Evolutionary conservation across 148 eudicot species (phyloP), one percentile per base, ranked within the genome.

Genomic region (Cornus kousa): DNA sequence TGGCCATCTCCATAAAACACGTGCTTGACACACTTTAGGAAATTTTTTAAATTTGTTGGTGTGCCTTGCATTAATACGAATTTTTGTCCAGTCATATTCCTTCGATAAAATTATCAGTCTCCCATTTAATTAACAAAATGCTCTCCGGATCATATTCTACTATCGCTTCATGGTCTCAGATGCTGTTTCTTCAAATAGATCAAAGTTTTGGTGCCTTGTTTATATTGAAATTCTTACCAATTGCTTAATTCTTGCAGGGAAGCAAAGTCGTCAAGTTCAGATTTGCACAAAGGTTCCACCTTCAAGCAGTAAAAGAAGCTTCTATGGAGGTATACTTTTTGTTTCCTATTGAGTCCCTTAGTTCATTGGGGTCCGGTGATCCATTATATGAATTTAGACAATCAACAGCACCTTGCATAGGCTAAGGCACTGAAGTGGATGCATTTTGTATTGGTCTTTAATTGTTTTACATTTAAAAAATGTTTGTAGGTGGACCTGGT

Each of bases 231-330:
- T 20, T 16, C 23, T 60, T 60, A 19, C 22, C 66, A 17, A 19
- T 55, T 69, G 4, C 67, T 72, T 39, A 46, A 64, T 43, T 14
- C 66, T 65, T 82, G 77, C 39, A 96, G 99, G 80, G 69, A 93
- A 86, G 80, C 91, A 90, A 86, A 94, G 94, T 79, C 87, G 94
- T 82, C 94, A 91, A 85, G 88, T 96, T 82, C 89, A 78, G 83
- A 50, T 92, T 22, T 87, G 91, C 82, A 76, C 89, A 3, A 94
- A 93, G 82, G 92, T 84, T 79, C 99, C 99, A 39, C 97, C 99
- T 82, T 85, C 95, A 9, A 85, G 93, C 77, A 85, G 82, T 81
- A 92, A 87, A 83, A 82, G 98, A 77, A 83, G 84, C 85, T 89
- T 84, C 72, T 79, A 67, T 48, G 95, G 97, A 85, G 97, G 95